Percentiles rank a stretch among this genome's conserved stretches.
These are phyloP conservation scores for Mycena crocata DNA, from an alignment of 768 basidiomycete genomes.

Conservation along the genomic window DNA sequence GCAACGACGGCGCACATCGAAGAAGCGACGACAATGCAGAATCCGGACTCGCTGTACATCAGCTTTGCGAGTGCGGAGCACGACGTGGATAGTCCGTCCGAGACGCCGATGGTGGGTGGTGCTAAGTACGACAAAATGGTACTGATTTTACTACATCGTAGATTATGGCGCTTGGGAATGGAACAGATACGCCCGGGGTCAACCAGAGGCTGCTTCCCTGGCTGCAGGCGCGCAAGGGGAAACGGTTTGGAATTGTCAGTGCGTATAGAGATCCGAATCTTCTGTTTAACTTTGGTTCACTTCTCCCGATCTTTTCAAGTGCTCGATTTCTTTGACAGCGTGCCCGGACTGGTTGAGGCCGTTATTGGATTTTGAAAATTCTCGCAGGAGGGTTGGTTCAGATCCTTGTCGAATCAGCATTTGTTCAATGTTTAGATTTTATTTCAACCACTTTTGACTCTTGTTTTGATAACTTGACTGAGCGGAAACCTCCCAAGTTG, in stretches of 20 bases:
- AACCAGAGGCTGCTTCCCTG: conserved; percentile 57
- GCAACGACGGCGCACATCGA: conserved; percentile 52
- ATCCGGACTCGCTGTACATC: conserved; percentile 57
- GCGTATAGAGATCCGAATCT: conserved; percentile 32
- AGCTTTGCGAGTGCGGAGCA: conserved; percentile 59
- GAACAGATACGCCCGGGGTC: conserved; percentile 49
- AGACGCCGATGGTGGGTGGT: conserved; percentile 40
- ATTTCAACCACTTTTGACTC: too few relatives aligned
- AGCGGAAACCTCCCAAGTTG: too few relatives aligned
- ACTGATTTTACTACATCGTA: conserved; percentile 25
- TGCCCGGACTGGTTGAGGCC: conserved; percentile 58
- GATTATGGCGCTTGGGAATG: conserved; percentile 59
- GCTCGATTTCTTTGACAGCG: conserved; percentile 59
- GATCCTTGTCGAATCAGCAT: too few relatives aligned
- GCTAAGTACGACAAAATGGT: too few relatives aligned
- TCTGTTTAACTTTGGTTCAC: not conserved
- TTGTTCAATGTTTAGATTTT: too few relatives aligned
- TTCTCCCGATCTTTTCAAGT: conserved; percentile 48
- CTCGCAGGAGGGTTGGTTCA: too few relatives aligned
- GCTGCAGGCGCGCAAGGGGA: conserved; percentile 52
- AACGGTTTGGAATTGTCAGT: conserved; percentile 61
- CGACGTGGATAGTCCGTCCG: conserved; percentile 45
- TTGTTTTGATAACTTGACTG: too few relatives aligned
- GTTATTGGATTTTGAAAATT: conserved; percentile 48
- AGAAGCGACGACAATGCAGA: conserved; percentile 50